Conservation (phyloP, 179 eudicot genomes). For the Heliamphora pulchella region DNA sequence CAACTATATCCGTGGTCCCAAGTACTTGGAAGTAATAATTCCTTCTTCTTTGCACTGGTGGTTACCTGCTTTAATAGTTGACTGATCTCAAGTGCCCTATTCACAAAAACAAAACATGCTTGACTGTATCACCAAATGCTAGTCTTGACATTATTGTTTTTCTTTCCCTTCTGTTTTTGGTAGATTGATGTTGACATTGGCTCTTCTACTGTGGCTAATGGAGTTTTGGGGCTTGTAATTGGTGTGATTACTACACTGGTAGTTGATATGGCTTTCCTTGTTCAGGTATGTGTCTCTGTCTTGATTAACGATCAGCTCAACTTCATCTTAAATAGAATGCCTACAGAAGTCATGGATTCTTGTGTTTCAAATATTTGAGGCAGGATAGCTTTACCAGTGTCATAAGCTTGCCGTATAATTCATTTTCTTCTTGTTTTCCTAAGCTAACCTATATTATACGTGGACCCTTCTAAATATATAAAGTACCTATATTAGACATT, state of each 20-base stretch:
- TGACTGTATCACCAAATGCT: not conserved
- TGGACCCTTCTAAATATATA: not conserved
- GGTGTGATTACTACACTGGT: conserved; percentile 97
- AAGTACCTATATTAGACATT: too few species aligned
- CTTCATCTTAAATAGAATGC: not conserved
- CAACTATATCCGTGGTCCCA: conserved; percentile 84
- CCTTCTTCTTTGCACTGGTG: conserved; percentile 8
- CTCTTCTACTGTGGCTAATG: conserved; percentile 98
- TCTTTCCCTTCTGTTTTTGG: conserved; percentile 19
- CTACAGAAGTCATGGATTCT: not conserved
- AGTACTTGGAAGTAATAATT: conserved; percentile 74
- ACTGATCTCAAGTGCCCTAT: not conserved
- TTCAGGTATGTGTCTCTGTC: conserved; percentile 58
- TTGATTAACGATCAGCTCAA: not conserved
- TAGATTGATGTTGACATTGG: conserved; percentile 98
- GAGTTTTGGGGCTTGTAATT: conserved; percentile 95
- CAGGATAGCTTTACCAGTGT: not conserved
- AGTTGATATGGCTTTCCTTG: conserved; percentile 98
- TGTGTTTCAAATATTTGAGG: not conserved
- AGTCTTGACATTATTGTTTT: conserved; percentile 5
- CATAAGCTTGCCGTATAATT: not conserved
- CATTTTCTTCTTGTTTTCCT: too few species aligned
- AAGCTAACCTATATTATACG: too few species aligned
- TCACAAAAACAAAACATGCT: not conserved
- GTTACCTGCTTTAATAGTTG: not conserved